Evolutionary conservation across 202 grass and related monocot species (phyloP), one percentile per base, ranked within the genome.

Genomic region (Sporobolus alterniflorus): DNA sequence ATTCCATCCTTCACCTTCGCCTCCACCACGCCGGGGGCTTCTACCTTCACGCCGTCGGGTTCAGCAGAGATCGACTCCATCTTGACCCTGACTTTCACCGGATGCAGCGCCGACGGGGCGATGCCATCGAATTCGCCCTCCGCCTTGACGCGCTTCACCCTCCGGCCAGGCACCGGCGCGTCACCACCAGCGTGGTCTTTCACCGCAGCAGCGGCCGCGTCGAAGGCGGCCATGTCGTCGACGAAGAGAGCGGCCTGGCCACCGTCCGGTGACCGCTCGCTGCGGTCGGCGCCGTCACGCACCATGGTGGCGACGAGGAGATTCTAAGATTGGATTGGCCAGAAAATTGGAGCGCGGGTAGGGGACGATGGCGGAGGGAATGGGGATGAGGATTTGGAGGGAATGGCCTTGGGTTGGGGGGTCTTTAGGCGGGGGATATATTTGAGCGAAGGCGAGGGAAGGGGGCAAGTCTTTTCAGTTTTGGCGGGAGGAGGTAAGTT

Each of bases 141-240:
- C 30, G n/a, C 64, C 36, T 76, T 44, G 54, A 61, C 54, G 15
- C 22, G 15, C 22, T 22, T 44, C 17, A 34, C 22, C 54, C 34
- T 61, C 17, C n/a, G 36, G 12, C 32, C 7, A 75, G 34, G 7
- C 33, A 41, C 72, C 72, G 33, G 51, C 8, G 71, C 32, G 7
- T 7, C 50, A 40, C 21, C 31, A 16, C 31, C 49, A 29, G 34
- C 9, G 8, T 7, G 36, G 21, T 24, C 73, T 82, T 82, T 71
- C 26, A 52, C 74, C 29, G 77, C 67, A 6, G 85, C 88, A 11
- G 90, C 78, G 33, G 80, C 81, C 4, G 62, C 68, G 84, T 78
- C 77, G 51, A 93, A 69, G n/a, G 64, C 41, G 15, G 64, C 65
- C 17, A 94, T 77, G 29, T 86, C 88, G 21, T 86, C 88, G 5